Conservation (phyloP, 148 eudicot species). For the Dianthus caryophyllus region DNA sequence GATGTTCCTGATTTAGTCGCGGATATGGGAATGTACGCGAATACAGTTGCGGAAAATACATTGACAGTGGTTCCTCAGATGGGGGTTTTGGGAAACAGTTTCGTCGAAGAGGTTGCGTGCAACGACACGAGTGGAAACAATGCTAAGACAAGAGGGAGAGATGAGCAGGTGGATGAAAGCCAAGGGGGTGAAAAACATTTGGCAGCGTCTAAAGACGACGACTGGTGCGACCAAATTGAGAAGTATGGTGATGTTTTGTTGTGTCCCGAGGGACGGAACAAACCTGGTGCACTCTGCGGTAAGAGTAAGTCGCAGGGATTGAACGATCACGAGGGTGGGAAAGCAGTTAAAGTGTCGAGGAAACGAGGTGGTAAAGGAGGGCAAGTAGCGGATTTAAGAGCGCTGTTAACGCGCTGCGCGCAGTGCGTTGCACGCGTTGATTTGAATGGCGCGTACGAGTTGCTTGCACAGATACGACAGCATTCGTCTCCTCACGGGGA, state of each 20-base stretch:
- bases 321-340: background rate
- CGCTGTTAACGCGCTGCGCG: constrained; percentile 44
- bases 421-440: constrained; percentile 37
- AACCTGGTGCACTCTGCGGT: constrained; percentile 26
- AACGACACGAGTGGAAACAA: background rate
- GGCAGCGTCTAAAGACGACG: constrained; percentile 27
- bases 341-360: constrained; percentile 14
- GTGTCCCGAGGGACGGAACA: constrained; percentile 33
- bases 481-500: constrained; percentile 45
- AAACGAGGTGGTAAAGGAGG: constrained; percentile 23
- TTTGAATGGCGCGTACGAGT: constrained; percentile 28
- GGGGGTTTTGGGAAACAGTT: constrained; percentile 7
- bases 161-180: constrained; percentile 10
- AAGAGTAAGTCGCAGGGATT: constrained; percentile 6
- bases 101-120: background rate
- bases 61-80: background rate
- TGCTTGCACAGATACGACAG: constrained; percentile 12
- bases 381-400: constrained; percentile 39
- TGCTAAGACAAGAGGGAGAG: constrained; percentile 26
- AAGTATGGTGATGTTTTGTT: constrained; percentile 42
- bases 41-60: background rate
- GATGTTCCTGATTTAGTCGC: background rate
- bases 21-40: constrained; percentile 10
- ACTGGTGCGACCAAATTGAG: constrained; percentile 36
- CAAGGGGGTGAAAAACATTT: constrained; percentile 26